Evolutionary conservation across 2,329 filamentous ascomycete genomes (phyloP).

Genomic region (Chaetomiaceae sp.): DNA sequence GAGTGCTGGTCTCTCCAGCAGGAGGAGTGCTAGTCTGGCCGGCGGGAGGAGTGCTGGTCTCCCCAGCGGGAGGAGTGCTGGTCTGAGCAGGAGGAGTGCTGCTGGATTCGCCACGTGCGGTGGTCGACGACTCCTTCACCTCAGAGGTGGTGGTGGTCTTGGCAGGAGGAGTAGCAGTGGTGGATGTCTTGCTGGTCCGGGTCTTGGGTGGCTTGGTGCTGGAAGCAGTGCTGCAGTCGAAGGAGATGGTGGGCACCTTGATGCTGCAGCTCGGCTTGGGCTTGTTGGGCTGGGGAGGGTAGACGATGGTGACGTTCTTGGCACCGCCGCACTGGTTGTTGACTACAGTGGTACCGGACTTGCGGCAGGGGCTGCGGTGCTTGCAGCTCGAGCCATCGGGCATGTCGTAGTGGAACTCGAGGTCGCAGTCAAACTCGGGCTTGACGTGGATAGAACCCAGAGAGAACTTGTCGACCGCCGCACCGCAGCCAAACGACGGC

Average conservation of each 20-base stretch:
- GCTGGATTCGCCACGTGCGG: constrained; percentile 11
- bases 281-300: constrained; percentile 54
- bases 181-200: constrained; percentile 14
- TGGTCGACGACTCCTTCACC: constrained; percentile 8
- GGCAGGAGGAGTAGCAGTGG: constrained; percentile 8
- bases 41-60: constrained; percentile 15
- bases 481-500: constrained; percentile 54
- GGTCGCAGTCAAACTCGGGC: constrained; percentile 68
- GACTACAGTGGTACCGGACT: constrained; percentile 63
- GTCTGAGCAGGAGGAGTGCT: constrained; percentile 29
- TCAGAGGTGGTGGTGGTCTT: constrained; percentile 13
- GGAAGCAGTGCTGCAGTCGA: constrained; percentile 58
- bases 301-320: constrained; percentile 69
- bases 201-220: constrained; percentile 32
- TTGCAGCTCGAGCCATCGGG: constrained; percentile 77
- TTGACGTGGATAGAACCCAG: constrained; percentile 70
- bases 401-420: constrained; percentile 88
- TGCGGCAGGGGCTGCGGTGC: constrained; percentile 65
- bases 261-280: constrained; percentile 61
- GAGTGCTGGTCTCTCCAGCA: constrained; percentile 8
- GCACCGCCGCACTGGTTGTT: constrained; percentile 94
- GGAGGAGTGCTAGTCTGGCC: constrained; percentile 1
- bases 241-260: constrained; percentile 68
- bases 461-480: constrained; percentile 60
- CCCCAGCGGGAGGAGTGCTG: background rate